These are phyloP conservation scores for Silene noctiflora DNA, from an alignment of 179 eudicot species.

Conservation along the genomic window DNA sequence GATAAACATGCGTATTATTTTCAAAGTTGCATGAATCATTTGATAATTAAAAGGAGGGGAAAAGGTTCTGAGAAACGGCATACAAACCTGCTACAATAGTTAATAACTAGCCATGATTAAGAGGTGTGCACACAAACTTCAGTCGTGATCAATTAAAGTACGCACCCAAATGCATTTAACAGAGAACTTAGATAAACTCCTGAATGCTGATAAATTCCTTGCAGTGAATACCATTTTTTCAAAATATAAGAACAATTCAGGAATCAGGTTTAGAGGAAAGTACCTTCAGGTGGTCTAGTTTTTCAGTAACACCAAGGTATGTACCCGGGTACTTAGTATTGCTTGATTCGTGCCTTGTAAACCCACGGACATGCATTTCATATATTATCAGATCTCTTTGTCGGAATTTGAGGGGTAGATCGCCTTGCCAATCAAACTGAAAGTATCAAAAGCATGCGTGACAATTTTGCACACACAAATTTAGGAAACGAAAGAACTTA, in stretches of 20 bases:
- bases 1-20: neutral
- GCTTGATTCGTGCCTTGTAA: constrained; percentile 86
- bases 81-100: neutral
- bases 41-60: neutral
- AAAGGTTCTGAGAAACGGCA: too few relatives aligned
- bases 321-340: constrained; percentile 65
- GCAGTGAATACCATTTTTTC: neutral
- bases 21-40: neutral
- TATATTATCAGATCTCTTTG: constrained; percentile 80
- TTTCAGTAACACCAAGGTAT: constrained; percentile 75
- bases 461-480: neutral
- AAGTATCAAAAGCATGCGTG: constrained; percentile 17
- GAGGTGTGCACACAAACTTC: neutral
- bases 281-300: constrained; percentile 96
- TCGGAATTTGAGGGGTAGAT: constrained; percentile 65
- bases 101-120: neutral
- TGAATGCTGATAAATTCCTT: neutral
- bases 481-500: neutral
- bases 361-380: constrained; percentile 98
- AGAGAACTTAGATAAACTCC: neutral
- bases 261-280: neutral
- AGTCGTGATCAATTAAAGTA: neutral
- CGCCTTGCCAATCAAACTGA: constrained; percentile 99
- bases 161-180: neutral
- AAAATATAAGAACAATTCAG: neutral